Evolutionary conservation across 2,329 filamentous ascomycete species (phyloP).

Genomic region (Colletotrichum karsti): DNA sequence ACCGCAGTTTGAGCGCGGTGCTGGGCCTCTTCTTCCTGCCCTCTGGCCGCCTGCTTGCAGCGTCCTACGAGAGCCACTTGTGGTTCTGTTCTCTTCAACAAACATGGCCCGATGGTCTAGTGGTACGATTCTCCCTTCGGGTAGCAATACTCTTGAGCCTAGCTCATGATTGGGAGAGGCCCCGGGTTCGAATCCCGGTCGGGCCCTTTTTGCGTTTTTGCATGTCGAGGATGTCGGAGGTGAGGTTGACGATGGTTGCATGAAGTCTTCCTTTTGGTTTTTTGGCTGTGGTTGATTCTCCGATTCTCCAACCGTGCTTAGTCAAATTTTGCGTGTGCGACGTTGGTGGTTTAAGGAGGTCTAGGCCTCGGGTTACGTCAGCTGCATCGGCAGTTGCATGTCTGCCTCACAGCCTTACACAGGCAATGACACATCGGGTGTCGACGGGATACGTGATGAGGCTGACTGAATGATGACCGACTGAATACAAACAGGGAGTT

Average conservation of each 20-base stretch:
- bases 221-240: no score
- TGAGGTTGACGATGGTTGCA: not conserved
- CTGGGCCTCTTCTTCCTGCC: not conserved
- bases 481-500: not conserved
- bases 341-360: not conserved
- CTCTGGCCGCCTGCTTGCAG: not conserved
- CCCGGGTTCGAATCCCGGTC: slow-evolving; percentile 26
- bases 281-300: not conserved
- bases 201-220: slow-evolving; percentile 2
- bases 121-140: slow-evolving; percentile 29
- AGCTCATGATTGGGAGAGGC: slow-evolving; percentile 23
- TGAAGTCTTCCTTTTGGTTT: not conserved
- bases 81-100: not conserved
- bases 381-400: not conserved
- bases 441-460: not conserved
- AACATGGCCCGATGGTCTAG: slow-evolving; percentile 22
- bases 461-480: slow-evolving; percentile 6
- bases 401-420: not conserved
- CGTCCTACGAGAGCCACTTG: not conserved
- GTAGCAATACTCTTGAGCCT: slow-evolving; percentile 1
- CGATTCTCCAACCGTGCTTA: not conserved
- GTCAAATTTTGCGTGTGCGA: not conserved
- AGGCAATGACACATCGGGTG: not conserved
- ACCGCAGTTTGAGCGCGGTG: no score
- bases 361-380: not conserved